A percentile compares a stretch with the other conserved stretches of the same genome.
phyloP scores from a whole-genome alignment of 129 eudicot species.

The Lactuca sativa region DNA sequence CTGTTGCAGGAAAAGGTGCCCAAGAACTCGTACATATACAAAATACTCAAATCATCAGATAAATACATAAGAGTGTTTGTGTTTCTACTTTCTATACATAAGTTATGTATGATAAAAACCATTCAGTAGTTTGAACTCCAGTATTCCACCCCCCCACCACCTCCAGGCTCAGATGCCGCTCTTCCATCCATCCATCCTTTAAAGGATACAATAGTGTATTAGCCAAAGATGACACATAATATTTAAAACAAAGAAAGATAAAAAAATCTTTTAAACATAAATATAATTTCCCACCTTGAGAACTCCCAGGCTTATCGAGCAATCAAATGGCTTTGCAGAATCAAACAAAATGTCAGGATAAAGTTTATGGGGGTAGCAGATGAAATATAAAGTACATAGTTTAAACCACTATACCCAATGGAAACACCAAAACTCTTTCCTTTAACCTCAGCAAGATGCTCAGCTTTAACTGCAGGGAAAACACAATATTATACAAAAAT shows the following conservation, averaged over 20 bases:
- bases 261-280: slow-evolving; percentile 9
- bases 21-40: too few relatives aligned
- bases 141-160: slow-evolving; percentile 48
- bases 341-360: slow-evolving; percentile 19
- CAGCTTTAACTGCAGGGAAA: slow-evolving; percentile 55
- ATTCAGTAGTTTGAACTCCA: slow-evolving; percentile 56
- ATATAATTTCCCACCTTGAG: slow-evolving; percentile 51
- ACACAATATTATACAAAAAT: neutral
- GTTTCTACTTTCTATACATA: too few relatives aligned
- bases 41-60: too few relatives aligned
- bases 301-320: slow-evolving; percentile 49
- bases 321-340: slow-evolving; percentile 57
- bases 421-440: slow-evolving; percentile 39
- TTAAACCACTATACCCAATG: slow-evolving; percentile 38
- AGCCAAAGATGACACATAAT: slow-evolving; percentile 2
- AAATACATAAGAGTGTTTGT: too few relatives aligned
- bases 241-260: neutral
- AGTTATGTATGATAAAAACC: slow-evolving; percentile 31
- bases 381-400: neutral
- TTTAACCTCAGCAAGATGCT: too few relatives aligned
- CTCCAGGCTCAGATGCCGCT: slow-evolving; percentile 46
- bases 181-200: slow-evolving; percentile 20
- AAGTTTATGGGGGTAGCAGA: slow-evolving; percentile 15
- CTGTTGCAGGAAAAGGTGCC: too few relatives aligned
- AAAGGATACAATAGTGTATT: slow-evolving; percentile 8